Conservation (phyloP, 2,329 filamentous ascomycete genomes). For the Aaosphaeria arxii region DNA sequence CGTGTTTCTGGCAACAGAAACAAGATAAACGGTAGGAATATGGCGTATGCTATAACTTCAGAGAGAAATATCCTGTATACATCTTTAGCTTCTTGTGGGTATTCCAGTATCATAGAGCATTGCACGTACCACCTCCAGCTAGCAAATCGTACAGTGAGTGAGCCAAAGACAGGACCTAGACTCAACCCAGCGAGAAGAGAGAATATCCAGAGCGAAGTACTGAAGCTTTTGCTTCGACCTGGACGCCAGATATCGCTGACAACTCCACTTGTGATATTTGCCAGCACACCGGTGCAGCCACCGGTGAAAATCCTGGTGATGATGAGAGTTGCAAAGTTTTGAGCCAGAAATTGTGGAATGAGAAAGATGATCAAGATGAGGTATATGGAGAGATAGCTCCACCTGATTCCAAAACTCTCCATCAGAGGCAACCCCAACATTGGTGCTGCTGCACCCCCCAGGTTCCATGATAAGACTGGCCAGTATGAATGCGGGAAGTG, state of each 20-base stretch:
- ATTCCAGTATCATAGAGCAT: not conserved
- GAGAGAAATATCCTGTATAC: slow-evolving; percentile 43
- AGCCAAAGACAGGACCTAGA: slow-evolving; percentile 45
- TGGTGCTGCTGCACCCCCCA: slow-evolving; percentile 42
- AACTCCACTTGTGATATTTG: slow-evolving; percentile 38
- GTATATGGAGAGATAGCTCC: slow-evolving; percentile 43
- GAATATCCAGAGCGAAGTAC: slow-evolving; percentile 44
- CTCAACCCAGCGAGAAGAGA: slow-evolving; percentile 44
- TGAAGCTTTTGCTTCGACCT: slow-evolving; percentile 38
- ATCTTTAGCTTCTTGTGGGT: slow-evolving; percentile 1
- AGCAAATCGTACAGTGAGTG: slow-evolving; percentile 35
- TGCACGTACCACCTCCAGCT: slow-evolving; percentile 42
- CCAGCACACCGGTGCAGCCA: slow-evolving; percentile 41
- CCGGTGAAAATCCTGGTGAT: slow-evolving; percentile 45
- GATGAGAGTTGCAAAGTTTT: slow-evolving; percentile 46
- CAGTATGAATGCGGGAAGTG: slow-evolving; percentile 42
- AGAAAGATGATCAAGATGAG: slow-evolving; percentile 41
- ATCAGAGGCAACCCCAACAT: slow-evolving; percentile 42
- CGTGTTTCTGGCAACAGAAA: slow-evolving; percentile 48
- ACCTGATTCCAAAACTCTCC: slow-evolving; percentile 45
- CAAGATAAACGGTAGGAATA: slow-evolving; percentile 41
- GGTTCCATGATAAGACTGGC: slow-evolving; percentile 41
- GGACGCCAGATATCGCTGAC: slow-evolving; percentile 38
- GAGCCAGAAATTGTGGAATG: slow-evolving; percentile 42
- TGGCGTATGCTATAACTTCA: slow-evolving; percentile 46